Base-by-base conservation (phyloP, 2,329 filamentous ascomycete genomes). In the Zasmidium cellare region DNA sequence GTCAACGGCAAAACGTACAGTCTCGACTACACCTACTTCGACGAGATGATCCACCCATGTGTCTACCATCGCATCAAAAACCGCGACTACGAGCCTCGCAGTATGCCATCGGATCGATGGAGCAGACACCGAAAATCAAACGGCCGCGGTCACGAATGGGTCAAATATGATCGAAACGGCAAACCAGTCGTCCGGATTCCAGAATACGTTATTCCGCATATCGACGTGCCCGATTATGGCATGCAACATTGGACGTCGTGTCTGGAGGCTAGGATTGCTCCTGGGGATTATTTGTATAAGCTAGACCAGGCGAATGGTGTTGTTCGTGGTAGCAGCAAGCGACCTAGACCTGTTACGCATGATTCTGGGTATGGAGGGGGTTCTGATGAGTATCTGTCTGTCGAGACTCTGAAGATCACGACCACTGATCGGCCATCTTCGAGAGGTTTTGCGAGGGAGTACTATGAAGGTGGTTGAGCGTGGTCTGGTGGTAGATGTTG, bases 31-130 rank as follows among this genome's bases (percentile, higher is more conserved):
- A 41, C 51, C 12, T 41, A 41, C 35, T 52, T 63, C 24, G 20
- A 54, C 3, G 61, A 63, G 46, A 59, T 56, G 3, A 63, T 59
- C 11, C 61, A 63, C 25, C 59, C 61, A 1, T 57, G 51, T 3
- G 56, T 63, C 14, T 59, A 41, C n/a, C 61, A 63, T 41, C 55
- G 61, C 3, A 58, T 54, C 18, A 41, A 54, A 18, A 9, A 23
- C n/a, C 22, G 24, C 22, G 41, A 35, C 16, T 54, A 47, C 44
- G 38, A 46, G 18, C 51, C 51, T 46, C 20, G 51, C 11, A 41
- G 35, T 18, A 41, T 41, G 35, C 35, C 35, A 9, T 14, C 16
- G 5, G 35, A 41, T 41, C 35, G 35, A 41, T 41, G 35, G 35
- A 14, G n/a, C 35, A 14, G 35, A 41, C 35, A 41, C 6, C 11